Percentiles rank a stretch among this genome's conserved stretches.
Conservation (phyloP, 1,284 basidiomycete genomes). For the Ganoderma lingzhi region DNA sequence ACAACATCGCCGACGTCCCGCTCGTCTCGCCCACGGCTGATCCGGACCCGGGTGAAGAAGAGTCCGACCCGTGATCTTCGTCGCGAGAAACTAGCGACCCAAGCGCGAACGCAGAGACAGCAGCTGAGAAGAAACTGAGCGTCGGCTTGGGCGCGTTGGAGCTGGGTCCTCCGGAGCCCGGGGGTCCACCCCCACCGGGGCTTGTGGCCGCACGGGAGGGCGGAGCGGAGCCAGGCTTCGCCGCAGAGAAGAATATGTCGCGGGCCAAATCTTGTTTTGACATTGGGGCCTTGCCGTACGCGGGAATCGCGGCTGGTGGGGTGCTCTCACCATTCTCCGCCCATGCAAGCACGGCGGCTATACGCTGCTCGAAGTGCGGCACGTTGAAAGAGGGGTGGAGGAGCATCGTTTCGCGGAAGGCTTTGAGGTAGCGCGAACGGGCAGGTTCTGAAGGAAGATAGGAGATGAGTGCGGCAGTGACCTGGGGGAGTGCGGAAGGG, state of each 20-base stretch:
- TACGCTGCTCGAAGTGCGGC: conserved; percentile 54
- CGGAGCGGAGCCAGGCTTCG: conserved; percentile 19
- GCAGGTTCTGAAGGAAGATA: conserved; percentile 50
- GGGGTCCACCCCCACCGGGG: conserved; percentile 12
- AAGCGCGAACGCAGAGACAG: conserved; percentile 62
- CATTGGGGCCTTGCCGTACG: conserved; percentile 21
- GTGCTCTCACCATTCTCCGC: conserved; percentile 32
- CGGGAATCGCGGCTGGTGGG: neutral
- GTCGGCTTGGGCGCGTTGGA: conserved; percentile 46
- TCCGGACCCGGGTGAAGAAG: conserved; percentile 25
- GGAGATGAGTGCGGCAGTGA: conserved; percentile 48
- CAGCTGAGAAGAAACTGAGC: conserved; percentile 65
- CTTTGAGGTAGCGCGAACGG: conserved; percentile 48
- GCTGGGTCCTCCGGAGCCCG: conserved; percentile 17
- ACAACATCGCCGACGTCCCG: conserved; percentile 47
- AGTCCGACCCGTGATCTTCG: conserved; percentile 23
- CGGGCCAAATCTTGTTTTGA: conserved; percentile 43
- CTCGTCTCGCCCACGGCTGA: conserved; percentile 22
- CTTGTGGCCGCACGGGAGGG: conserved; percentile 19
- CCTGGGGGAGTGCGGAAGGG: conserved; percentile 42
- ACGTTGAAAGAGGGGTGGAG: conserved; percentile 61
- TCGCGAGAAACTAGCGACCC: conserved; percentile 53
- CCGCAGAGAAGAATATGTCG: conserved; percentile 44
- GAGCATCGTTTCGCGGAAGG: conserved; percentile 53
- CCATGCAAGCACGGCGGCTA: conserved; percentile 56